Base-by-base conservation (phyloP, 2,329 filamentous ascomycete species). In the Stachybotrys echinatus region DNA sequence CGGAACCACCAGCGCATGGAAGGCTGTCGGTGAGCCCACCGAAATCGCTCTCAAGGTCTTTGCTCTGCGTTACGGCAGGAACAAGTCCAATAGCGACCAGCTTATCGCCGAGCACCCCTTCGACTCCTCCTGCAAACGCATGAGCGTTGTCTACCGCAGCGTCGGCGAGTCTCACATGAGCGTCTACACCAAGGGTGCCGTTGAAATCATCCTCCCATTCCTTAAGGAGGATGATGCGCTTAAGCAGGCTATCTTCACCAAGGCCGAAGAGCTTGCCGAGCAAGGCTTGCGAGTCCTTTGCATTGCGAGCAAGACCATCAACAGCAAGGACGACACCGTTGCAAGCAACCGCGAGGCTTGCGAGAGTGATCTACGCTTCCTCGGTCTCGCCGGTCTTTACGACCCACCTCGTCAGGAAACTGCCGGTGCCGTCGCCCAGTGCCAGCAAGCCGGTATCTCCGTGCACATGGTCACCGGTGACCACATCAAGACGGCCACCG, bases 11-110 rank as follows among this genome's bases (percentile, higher is more conserved):
- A 40, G 38, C 38, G 18, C 10, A 10, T 87, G 83, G 81, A 75
- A 72, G 40, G 81, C 81, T 19, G 69, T 83, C 40, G 85, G 84
- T 45, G 83, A 87, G 56, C 83, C 84, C 4, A 89, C 87, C 4
- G 86, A 89, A 57, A 87, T 89, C 52, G 85, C 87, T 12, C 79
- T 89, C 17, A 84, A 87, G 55, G 85, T 89, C 10, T 85, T 89
- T 53, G 84, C 85, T 44, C 83, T 84, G 70, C 81, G 86, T 18
- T 88, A 88, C 57, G 74, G 76, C 23, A 74, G 76, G 52, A 74
- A 70, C 47, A 77, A 76, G 61, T 62, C 65, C 20, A 66, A 66
- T n/a, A 58, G 63, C 21, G 73, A 75, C 50, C 65, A 68, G 38
- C 68, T 84, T 42, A 58, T 87, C 10, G 77, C 81, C 2, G 87